Evolutionary conservation across 2,329 filamentous ascomycete species (phyloP).

Genomic region (Samsoniella hepiali): DNA sequence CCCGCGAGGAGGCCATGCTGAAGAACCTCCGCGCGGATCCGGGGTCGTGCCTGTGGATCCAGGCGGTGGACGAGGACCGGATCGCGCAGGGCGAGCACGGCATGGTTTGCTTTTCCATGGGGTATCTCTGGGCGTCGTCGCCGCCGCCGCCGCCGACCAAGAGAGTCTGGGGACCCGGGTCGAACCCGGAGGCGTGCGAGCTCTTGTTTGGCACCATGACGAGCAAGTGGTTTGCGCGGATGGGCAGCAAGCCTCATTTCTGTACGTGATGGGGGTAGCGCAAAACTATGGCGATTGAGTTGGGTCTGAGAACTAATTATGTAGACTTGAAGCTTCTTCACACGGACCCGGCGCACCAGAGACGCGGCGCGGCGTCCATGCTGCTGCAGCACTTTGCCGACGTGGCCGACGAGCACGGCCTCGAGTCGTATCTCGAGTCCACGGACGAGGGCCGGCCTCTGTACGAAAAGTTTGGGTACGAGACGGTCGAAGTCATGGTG

Average conservation of each 20-base stretch:
- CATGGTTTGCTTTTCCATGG: slow-evolving; percentile 36
- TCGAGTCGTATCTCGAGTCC: slow-evolving; percentile 38
- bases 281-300: too few relatives aligned
- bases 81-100: slow-evolving; percentile 26
- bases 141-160: slow-evolving; percentile 29
- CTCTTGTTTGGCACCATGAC: slow-evolving; percentile 32
- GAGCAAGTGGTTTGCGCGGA: slow-evolving; percentile 29
- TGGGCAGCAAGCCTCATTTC: slow-evolving; percentile 32
- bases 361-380: slow-evolving; percentile 34
- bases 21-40: slow-evolving; percentile 25
- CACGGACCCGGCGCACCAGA: slow-evolving; percentile 37
- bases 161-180: slow-evolving; percentile 28
- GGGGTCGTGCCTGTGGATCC: slow-evolving; percentile 32
- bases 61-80: slow-evolving; percentile 35
- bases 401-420: slow-evolving; percentile 35
- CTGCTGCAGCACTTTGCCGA: slow-evolving; percentile 35
- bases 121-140: slow-evolving; percentile 32
- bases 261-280: slow-evolving; percentile 29
- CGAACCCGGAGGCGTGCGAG: slow-evolving; percentile 34
- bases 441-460: slow-evolving; percentile 31
- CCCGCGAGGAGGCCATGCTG: slow-evolving; percentile 25
- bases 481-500: slow-evolving; percentile 27
- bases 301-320: neutral
- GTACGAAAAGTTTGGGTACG: slow-evolving; percentile 37
- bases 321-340: slow-evolving; percentile 38